Evolutionary conservation across 495 filamentous ascomycete genomes (phyloP).

Genomic region (Penicillium crystallinum): DNA sequence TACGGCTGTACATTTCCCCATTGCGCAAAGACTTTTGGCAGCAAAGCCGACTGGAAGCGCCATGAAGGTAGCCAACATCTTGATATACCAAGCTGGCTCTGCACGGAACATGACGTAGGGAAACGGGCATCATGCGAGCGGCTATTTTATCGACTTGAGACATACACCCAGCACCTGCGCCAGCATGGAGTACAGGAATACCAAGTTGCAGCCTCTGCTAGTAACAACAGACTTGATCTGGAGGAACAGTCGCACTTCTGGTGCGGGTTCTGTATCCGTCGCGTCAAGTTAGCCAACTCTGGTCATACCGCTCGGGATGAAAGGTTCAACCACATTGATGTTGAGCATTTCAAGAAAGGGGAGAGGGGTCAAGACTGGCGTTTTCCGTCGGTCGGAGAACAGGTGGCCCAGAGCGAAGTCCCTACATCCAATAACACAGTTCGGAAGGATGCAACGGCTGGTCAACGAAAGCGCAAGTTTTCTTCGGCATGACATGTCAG

Average conservation of each 20-base stretch:
- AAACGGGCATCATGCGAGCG: slow-evolving; percentile 45
- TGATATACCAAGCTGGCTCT: slow-evolving; percentile 72
- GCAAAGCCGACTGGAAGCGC: slow-evolving; percentile 95
- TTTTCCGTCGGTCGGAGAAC: slow-evolving; percentile 9
- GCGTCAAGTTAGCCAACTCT: slow-evolving; percentile 50
- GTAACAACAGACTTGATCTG: slow-evolving; percentile 58
- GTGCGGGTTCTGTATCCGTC: slow-evolving; percentile 78
- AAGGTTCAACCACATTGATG: slow-evolving; percentile 82
- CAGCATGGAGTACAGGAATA: slow-evolving; percentile 44
- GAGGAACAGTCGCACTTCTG: slow-evolving; percentile 70
- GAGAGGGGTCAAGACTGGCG: slow-evolving; percentile 48
- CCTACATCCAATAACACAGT: neutral
- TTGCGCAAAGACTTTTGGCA: slow-evolving; percentile 78
- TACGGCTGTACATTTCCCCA: slow-evolving; percentile 78
- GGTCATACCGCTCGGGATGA: slow-evolving; percentile 63
- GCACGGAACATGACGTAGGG: slow-evolving; percentile 40
- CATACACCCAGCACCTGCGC: slow-evolving; percentile 55
- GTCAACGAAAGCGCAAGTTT: slow-evolving; percentile 28
- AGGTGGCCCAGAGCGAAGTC: neutral
- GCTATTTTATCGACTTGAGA: slow-evolving; percentile 56
- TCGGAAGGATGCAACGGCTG: neutral
- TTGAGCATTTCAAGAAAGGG: slow-evolving; percentile 60
- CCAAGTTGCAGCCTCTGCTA: slow-evolving; percentile 42
- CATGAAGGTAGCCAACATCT: slow-evolving; percentile 89
- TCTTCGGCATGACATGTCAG: neutral